Evolutionary conservation across 2,329 filamentous ascomycete genomes (phyloP).

Genomic region (Acrocalymma vagum): DNA sequence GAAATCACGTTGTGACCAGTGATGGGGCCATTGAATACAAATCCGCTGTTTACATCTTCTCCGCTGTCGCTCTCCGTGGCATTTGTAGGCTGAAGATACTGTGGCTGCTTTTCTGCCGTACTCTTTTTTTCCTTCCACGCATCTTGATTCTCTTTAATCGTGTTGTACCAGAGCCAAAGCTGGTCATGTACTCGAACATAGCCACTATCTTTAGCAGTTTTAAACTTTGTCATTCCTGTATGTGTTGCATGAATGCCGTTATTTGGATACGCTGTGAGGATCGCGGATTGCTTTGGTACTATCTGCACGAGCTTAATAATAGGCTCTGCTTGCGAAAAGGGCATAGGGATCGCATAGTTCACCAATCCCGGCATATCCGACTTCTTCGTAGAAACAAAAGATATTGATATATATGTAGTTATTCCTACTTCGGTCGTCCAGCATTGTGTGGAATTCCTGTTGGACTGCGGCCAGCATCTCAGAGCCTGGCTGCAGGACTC

Average conservation of each 20-base stretch:
- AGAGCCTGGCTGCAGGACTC: slow-evolving; percentile 6
- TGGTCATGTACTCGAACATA: background rate
- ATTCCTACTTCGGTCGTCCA: slow-evolving; percentile 9
- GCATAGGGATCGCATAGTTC: no score
- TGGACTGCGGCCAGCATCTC: slow-evolving; percentile 31
- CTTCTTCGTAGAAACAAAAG: slow-evolving; percentile 8
- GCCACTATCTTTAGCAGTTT: background rate
- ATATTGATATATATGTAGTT: background rate
- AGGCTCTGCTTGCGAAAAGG: no score
- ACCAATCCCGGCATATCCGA: background rate
- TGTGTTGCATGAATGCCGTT: slow-evolving; percentile 2
- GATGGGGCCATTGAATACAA: slow-evolving; percentile 13
- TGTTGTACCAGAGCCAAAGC: background rate
- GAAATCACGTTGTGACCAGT: slow-evolving; percentile 9
- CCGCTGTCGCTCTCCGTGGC: no score
- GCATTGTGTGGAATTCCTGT: slow-evolving; percentile 34
- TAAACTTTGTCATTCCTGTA: slow-evolving; percentile 7
- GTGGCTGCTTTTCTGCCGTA: no score
- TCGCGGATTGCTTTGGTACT: slow-evolving; percentile 6
- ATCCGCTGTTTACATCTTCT: no score
- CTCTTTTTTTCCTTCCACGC: no score
- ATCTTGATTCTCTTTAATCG: background rate
- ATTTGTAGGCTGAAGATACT: no score
- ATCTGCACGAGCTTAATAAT: no score
- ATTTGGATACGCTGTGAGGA: slow-evolving; percentile 6